Conservation (phyloP, 176 grass and related monocot genomes). For the Oryza rufipogon region DNA sequence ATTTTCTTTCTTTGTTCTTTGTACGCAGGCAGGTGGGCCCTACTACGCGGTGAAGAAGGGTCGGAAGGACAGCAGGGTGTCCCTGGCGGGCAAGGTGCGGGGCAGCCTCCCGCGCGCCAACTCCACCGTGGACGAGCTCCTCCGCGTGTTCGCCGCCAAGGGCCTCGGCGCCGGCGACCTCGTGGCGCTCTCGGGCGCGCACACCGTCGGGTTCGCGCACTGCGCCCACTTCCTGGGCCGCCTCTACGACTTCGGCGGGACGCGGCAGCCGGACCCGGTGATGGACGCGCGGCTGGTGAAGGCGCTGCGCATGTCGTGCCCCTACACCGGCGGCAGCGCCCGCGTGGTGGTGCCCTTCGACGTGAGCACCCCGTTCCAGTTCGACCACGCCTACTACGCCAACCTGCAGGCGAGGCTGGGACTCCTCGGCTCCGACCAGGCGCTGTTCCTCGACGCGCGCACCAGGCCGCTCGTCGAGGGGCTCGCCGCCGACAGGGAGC, state of each 20-base stretch:
- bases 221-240: slow-evolving; percentile 64
- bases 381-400: slow-evolving; percentile 69
- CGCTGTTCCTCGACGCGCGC: slow-evolving; percentile 60
- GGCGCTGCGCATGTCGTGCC: slow-evolving; percentile 78
- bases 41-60: slow-evolving; percentile 83
- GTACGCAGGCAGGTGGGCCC: slow-evolving; percentile 76
- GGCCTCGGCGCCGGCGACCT: slow-evolving; percentile 51
- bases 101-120: slow-evolving; percentile 76
- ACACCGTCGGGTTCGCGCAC: slow-evolving; percentile 92
- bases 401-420: slow-evolving; percentile 80
- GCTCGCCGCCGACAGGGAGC: slow-evolving; percentile 56
- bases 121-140: slow-evolving; percentile 77
- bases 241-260: slow-evolving; percentile 62
- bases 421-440: slow-evolving; percentile 82
- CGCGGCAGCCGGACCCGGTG: slow-evolving; percentile 52
- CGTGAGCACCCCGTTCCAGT: slow-evolving; percentile 74
- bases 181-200: slow-evolving; percentile 60
- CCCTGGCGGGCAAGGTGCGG: slow-evolving; percentile 58
- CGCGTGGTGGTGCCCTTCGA: slow-evolving; percentile 71
- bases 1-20: not conserved
- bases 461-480: slow-evolving; percentile 66
- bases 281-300: slow-evolving; percentile 84
- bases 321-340: slow-evolving; percentile 53
- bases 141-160: slow-evolving; percentile 80
- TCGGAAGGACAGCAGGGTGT: slow-evolving; percentile 88